These are phyloP conservation scores for Talaromyces sp. DNA, from an alignment of 2,329 filamentous ascomycete species.

Conservation along the genomic window DNA sequence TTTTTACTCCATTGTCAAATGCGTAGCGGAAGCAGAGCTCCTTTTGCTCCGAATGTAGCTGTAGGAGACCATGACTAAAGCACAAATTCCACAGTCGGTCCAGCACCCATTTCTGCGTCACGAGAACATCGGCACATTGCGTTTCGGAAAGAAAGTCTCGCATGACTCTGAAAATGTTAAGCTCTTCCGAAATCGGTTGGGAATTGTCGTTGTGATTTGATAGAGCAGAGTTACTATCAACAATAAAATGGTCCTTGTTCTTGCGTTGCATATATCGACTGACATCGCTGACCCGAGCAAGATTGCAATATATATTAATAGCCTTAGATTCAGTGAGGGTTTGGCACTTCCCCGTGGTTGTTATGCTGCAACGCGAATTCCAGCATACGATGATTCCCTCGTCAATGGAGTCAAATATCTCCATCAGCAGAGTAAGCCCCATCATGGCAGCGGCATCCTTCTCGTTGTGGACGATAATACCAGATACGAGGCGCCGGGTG, in stretches of 20 bases:
- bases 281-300: constrained; percentile 32
- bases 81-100: constrained; percentile 46
- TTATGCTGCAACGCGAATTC: constrained; percentile 49
- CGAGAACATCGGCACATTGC: constrained; percentile 44
- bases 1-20: constrained; percentile 34
- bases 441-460: constrained; percentile 46
- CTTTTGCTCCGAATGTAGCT: constrained; percentile 34
- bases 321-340: constrained; percentile 66
- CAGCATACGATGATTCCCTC: constrained; percentile 47
- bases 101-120: constrained; percentile 47
- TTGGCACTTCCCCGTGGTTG: constrained; percentile 64
- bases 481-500: constrained; percentile 38
- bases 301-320: constrained; percentile 37
- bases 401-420: constrained; percentile 46
- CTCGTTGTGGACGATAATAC: constrained; percentile 46
- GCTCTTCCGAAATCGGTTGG: neutral
- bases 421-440: constrained; percentile 45
- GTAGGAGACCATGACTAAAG: constrained; percentile 41
- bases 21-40: constrained; percentile 42
- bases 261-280: constrained; percentile 37
- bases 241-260: neutral
- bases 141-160: constrained; percentile 33
- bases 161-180: neutral
- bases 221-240: neutral
- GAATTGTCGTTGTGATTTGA: constrained; percentile 4